Evolutionary conservation across 495 filamentous ascomycete species (phyloP).

Genomic region (Trichocladium antarcticum): DNA sequence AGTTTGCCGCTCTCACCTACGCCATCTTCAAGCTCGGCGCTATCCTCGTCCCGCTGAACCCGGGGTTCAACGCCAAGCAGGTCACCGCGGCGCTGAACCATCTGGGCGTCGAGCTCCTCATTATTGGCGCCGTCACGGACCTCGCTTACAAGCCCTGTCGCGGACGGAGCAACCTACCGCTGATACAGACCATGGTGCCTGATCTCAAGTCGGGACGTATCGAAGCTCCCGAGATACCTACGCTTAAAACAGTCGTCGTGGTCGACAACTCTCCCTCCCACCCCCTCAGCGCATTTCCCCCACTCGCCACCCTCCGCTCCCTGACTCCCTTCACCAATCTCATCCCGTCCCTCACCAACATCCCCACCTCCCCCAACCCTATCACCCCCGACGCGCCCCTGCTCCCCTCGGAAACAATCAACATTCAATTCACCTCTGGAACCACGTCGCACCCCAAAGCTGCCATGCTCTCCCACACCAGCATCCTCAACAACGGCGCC

Average conservation of each 20-base stretch:
- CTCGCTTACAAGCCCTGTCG: conserved; percentile 64
- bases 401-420: conserved; percentile 60
- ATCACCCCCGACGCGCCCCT: conserved; percentile 41
- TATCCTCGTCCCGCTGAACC: conserved; percentile 85
- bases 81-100: conserved; percentile 68
- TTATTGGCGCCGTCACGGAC: conserved; percentile 80
- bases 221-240: conserved; percentile 55
- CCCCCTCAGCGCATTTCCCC: conserved; percentile 23
- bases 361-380: conserved; percentile 25
- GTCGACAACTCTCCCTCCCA: conserved; percentile 67
- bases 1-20: conserved; percentile 74
- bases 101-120: conserved; percentile 60
- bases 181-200: conserved; percentile 55
- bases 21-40: conserved; percentile 88
- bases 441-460: conserved; percentile 88
- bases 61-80: conserved; percentile 73
- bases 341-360: conserved; percentile 19
- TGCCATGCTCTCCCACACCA: conserved; percentile 71
- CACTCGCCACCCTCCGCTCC: conserved; percentile 12
- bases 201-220: conserved; percentile 44
- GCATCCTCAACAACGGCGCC: conserved; percentile 72
- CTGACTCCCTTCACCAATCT: conserved; percentile 48
- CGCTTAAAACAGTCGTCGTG: conserved; percentile 57
- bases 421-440: conserved; percentile 95
- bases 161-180: conserved; percentile 57